These are phyloP conservation scores for Ophiostoma novo-ulmi DNA, from an alignment of 2,329 filamentous ascomycete species.

Conservation along the genomic window DNA sequence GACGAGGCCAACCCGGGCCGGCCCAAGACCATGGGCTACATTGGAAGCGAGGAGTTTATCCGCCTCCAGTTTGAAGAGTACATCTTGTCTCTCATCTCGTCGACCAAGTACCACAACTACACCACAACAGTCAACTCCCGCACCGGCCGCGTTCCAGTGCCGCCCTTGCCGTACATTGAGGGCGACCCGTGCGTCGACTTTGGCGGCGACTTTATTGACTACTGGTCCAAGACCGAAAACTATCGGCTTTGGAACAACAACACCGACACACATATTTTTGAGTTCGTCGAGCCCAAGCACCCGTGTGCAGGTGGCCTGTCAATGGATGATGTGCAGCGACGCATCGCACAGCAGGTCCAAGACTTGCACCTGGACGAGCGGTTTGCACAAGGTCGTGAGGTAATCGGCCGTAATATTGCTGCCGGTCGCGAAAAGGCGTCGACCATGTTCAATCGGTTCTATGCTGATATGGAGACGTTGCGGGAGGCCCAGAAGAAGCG, in stretches of 20 bases:
- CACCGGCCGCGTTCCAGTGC: conserved; percentile 33
- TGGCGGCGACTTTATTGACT: conserved; percentile 75
- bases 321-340: conserved; percentile 88
- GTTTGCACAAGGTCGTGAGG: conserved; percentile 76
- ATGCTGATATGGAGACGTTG: conserved; percentile 81
- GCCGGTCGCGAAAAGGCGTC: conserved; percentile 84
- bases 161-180: conserved; percentile 59
- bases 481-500: conserved; percentile 66
- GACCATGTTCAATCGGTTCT: conserved; percentile 79
- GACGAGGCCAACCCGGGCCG: conserved; percentile 82
- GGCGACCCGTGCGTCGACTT: conserved; percentile 84
- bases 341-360: conserved; percentile 84
- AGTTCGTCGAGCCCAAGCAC: conserved; percentile 87
- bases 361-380: conserved; percentile 91
- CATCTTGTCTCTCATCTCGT: conserved; percentile 77
- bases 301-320: conserved; percentile 88
- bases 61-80: conserved; percentile 97
- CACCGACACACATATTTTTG: conserved; percentile 84
- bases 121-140: conserved; percentile 55
- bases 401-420: conserved; percentile 80
- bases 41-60: conserved; percentile 95
- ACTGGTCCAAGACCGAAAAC: conserved; percentile 84
- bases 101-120: conserved; percentile 82
- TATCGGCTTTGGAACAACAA: conserved; percentile 80
- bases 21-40: conserved; percentile 92